A percentile compares a stretch with the other conserved stretches of the same genome.
Conservation (phyloP, 202 grass and related monocot genomes). For the Setaria viridis region DNA sequence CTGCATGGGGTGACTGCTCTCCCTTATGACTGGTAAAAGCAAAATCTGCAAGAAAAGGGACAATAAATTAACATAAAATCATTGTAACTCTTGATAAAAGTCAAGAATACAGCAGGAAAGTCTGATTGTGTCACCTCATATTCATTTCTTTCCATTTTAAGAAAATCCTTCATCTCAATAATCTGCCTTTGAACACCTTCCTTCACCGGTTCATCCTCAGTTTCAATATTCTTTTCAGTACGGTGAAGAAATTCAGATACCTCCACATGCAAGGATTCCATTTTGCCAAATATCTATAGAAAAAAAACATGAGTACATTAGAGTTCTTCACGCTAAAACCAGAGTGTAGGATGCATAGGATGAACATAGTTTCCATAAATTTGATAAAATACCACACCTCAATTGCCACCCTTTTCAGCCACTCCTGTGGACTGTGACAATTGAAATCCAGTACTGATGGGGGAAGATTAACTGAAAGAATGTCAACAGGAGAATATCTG, state of each 20-base stretch:
- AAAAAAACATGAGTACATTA: conserved; percentile 33
- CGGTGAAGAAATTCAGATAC: conserved; percentile 75
- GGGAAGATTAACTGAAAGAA: conserved; percentile 86
- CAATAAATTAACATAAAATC: conserved; percentile 27
- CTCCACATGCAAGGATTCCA: conserved; percentile 72
- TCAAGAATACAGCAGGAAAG: conserved; percentile 10
- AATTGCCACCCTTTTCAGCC: conserved; percentile 70
- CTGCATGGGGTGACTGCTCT: conserved; percentile 51
- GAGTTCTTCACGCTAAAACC: conserved; percentile 12
- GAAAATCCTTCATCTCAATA: conserved; percentile 70
- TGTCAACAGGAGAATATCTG: conserved; percentile 92
- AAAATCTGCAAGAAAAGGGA: conserved; percentile 51
- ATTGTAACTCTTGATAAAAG: conserved; percentile 1
- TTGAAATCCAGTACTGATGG: conserved; percentile 82
- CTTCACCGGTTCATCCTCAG: conserved; percentile 66
- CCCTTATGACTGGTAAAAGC: conserved; percentile 63
- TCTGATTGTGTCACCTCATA: conserved; percentile 60
- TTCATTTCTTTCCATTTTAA: conserved; percentile 80
- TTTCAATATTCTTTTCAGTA: conserved; percentile 65
- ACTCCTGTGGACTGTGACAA: conserved; percentile 59
- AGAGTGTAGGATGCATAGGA: conserved; percentile 16
- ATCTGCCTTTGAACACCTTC: conserved; percentile 65
- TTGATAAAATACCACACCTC: conserved; percentile 58
- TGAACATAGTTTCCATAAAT: conserved; percentile 29
- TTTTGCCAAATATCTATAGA: conserved; percentile 72